Percentiles rank a stretch among this genome's conserved stretches.
These are phyloP conservation scores for Paspalum vaginatum DNA, from an alignment of 176 grass and related monocot species.

Conservation along the genomic window DNA sequence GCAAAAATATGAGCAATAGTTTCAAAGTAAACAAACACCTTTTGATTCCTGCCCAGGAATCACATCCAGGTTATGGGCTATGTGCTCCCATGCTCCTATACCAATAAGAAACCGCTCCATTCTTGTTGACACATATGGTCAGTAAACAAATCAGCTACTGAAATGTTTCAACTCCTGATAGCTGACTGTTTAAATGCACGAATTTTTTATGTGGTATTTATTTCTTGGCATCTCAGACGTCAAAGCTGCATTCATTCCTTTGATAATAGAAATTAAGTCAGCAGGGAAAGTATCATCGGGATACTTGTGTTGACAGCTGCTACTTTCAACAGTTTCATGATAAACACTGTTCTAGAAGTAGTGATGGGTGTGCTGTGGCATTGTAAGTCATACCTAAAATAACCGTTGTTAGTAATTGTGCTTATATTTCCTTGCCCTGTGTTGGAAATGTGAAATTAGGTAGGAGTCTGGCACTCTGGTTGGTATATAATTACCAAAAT, in stretches of 20 bases:
- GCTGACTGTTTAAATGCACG: background rate
- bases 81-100: background rate
- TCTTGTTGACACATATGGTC: background rate
- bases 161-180: background rate
- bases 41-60: background rate
- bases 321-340: conserved; percentile 13
- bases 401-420: conserved; percentile 1
- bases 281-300: conserved; percentile 26
- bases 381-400: conserved; percentile 33
- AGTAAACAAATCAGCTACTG: background rate
- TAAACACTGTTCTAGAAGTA: conserved; percentile 20
- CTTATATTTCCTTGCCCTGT: conserved; percentile 6
- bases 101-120: background rate
- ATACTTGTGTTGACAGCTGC: conserved; percentile 23
- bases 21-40: background rate
- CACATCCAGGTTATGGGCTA: background rate
- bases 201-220: conserved; percentile 4
- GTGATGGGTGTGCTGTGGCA: conserved; percentile 21
- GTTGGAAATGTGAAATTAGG: conserved; percentile 32
- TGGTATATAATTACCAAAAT: conserved; percentile 19
- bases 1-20: background rate
- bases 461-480: conserved; percentile 4
- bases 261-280: conserved; percentile 21
- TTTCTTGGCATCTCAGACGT: conserved; percentile 1
- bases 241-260: background rate